Evolutionary conservation across 2,329 filamentous ascomycete genomes (phyloP), one percentile per base, ranked within the genome.

Genomic region (Fulvia fulva): DNA sequence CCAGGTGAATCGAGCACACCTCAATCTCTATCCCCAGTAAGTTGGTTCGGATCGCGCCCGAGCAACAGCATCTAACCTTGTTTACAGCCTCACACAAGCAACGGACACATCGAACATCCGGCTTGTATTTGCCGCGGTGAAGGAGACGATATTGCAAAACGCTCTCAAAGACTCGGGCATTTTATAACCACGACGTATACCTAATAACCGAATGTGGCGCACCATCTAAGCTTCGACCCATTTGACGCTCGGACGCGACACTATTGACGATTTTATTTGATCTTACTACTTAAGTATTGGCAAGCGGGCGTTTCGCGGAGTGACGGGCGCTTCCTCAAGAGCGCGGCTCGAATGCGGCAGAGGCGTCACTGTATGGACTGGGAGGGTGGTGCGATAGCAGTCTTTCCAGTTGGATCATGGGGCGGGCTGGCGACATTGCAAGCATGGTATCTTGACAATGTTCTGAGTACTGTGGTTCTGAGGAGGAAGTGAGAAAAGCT

Each of bases 81-180:
- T 69, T 63, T 51, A 52, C 68, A 97, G 93, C 76, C 84, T 99
- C 62, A 99, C 94, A 32, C 94, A 99, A 88, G 94, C 94, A 47
- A 99, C 94, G 63, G 94, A 99, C 74, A 99, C 94, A 3, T 97
- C 92, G 53, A 99, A 99, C 72, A 97, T 99, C 70, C 90, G 94
- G 65, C 83, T 99, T 37, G 94, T 99, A 50, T 99, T 99, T 76
- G 94, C 93, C 32, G 94, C 94, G 8, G 94, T 99, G 60, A 99
- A 99, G 75, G 94, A 99, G 78, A 99, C 94, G 32, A 99, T 99
- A 70, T 79, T 99, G 67, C 96, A 97, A 76, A 99, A 99, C 74
- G 94, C 94, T 50, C 83, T 99, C 67, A 97, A 96, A 78, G 94
- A 99, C 75, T 97, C 94, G 22, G 94, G 94, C 67, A 97, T 99